phyloP scores from a whole-genome alignment of 768 basidiomycete genomes.

The Leccinum olivaceopallidum region DNA sequence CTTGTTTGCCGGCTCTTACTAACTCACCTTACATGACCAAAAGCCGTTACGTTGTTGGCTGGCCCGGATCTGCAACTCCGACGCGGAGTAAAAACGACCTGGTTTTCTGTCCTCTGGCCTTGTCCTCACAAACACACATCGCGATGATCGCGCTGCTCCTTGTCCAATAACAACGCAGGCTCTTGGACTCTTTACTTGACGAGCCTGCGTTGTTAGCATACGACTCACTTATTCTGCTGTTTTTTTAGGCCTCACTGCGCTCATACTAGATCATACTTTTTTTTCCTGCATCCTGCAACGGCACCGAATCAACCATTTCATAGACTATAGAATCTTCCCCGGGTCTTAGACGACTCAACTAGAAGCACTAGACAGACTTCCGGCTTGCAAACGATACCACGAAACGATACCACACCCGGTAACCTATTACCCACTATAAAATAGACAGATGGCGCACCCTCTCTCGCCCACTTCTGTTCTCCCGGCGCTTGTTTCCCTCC shows the following conservation, averaged over 20 bases:
- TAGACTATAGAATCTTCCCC: conserved; percentile 15
- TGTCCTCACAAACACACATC: conserved; percentile 9
- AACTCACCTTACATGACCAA: background rate
- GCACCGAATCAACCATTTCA: background rate
- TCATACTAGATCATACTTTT: conserved; percentile 10
- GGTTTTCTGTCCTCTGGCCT: background rate
- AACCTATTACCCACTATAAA: background rate
- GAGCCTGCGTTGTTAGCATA: conserved; percentile 22
- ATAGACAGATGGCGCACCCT: conserved; percentile 14
- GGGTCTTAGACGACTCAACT: conserved; percentile 8
- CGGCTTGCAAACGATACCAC: background rate
- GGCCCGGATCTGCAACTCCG: conserved; percentile 14
- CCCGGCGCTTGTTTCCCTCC: conserved; percentile 53
- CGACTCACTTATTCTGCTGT: background rate
- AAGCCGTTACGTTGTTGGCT: too few relatives aligned
- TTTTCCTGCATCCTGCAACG: background rate
- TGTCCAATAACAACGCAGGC: conserved; percentile 52
- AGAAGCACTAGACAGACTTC: conserved; percentile 9
- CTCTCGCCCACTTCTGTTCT: conserved; percentile 51
- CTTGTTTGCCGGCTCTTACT: background rate
- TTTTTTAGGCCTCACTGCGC: background rate
- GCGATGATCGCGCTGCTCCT: conserved; percentile 48
- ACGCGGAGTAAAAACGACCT: conserved; percentile 4
- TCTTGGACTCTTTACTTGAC: conserved; percentile 21
- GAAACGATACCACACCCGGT: conserved; percentile 7